Base-by-base conservation (phyloP, 352 stramenopile genomes). In the Pythium brachiatum region DNA sequence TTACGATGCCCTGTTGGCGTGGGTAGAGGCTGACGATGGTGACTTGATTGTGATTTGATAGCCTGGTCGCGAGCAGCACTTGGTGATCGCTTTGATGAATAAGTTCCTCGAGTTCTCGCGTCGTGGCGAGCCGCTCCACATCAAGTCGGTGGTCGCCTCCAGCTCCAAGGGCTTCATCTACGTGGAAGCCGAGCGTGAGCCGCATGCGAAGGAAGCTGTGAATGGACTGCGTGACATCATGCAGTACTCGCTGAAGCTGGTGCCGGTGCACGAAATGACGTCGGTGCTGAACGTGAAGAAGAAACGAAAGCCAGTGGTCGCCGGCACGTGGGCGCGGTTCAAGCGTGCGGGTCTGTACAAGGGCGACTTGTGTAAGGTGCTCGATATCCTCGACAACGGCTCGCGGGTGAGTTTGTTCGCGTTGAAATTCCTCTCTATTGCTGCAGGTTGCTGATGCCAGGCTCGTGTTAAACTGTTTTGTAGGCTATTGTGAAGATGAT, bases 91-190 rank as follows among this genome's bases (percentile, higher is more conserved):
- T 15, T 74, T 96, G 59, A 96, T 96, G 87, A 95, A 96, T 75
- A 96, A 96, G 68, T 94, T 92, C 52, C 71, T 96, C 27, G 86
- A 96, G 44, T 90, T 96, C 63, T 68, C 81, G 12, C 82, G 84
- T 15, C 87, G 83, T n/a, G 87, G 87, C 15, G 81, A 94, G 65
- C 86, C 87, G 48, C 71, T 96, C 9, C 76, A 85, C 64, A 79
- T 96, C 62, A 96, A 96, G 64, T 95, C 86, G 16, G 87, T 95
- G 13, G 73, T 96, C 23, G 86, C 86, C 1, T 93, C 86, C 15
- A 94, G 87, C 64, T 95, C 87, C 8, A 96, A 96, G 60, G 87
- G 87, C 0, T 96, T 95, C 62, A 93, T 96, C 59, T 96, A 96
- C 61, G 84, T 96, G 23, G 87, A 96, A 55, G 87, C 87, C 0